These are phyloP conservation scores for Auriculariales sp. DNA, from an alignment of 768 basidiomycete genomes.

Conservation along the genomic window DNA sequence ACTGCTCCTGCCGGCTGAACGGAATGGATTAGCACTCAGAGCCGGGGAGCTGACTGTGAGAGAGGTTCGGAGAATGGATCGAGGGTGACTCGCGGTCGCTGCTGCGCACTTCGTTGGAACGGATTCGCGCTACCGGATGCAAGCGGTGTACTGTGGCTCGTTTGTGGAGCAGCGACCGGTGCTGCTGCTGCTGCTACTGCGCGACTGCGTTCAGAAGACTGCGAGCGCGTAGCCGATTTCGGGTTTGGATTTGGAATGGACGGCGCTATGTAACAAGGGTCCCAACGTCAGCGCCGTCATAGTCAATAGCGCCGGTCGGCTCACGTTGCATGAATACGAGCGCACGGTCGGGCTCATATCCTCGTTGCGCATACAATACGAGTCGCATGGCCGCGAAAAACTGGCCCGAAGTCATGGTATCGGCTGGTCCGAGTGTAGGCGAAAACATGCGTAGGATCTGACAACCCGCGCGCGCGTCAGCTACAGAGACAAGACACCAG, in stretches of 20 bases:
- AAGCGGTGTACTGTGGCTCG: too few species aligned
- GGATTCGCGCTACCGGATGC: background rate
- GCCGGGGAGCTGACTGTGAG: too few species aligned
- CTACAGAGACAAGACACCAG: background rate
- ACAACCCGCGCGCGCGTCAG: background rate
- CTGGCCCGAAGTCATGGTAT: conserved; percentile 49
- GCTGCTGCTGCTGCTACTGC: too few species aligned
- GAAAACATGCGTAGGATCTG: conserved; percentile 57
- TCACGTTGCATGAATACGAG: conserved; percentile 68
- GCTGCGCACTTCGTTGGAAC: background rate
- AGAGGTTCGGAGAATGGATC: background rate
- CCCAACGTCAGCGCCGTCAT: too few species aligned
- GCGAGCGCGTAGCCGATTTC: too few species aligned
- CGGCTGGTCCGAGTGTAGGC: conserved; percentile 35
- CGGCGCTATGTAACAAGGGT: too few species aligned
- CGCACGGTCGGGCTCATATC: conserved; percentile 45
- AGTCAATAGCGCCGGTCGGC: too few species aligned
- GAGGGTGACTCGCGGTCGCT: background rate
- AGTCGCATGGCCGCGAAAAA: conserved; percentile 66
- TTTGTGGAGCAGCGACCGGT: too few species aligned
- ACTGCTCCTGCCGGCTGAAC: background rate
- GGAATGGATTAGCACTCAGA: background rate
- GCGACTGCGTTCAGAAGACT: too few species aligned
- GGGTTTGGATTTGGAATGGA: too few species aligned
- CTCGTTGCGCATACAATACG: conserved; percentile 45